phyloP scores from a whole-genome alignment of 805 yeast genomes.

The Metschnikowia arizonensis region DNA sequence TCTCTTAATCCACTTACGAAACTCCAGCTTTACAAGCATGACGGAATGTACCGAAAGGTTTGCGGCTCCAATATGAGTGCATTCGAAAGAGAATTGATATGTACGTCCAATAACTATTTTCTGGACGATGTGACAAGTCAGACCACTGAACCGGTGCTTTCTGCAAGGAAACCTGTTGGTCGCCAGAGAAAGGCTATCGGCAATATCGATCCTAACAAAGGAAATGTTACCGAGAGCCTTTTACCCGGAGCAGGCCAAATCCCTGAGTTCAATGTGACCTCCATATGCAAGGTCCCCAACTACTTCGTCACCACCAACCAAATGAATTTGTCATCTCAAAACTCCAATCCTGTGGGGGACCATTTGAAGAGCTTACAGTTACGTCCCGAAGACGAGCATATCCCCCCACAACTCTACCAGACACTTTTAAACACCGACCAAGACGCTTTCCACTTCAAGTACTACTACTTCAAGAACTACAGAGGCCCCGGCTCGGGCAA shows the following conservation, averaged over 20 bases:
- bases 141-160: constrained; percentile 4
- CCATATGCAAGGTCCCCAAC: constrained; percentile 41
- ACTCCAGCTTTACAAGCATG: constrained; percentile 34
- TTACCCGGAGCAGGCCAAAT: constrained; percentile 44
- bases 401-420: constrained; percentile 35
- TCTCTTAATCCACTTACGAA: constrained; percentile 32
- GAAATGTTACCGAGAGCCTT: constrained; percentile 38
- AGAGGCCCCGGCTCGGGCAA: constrained; percentile 46
- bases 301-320: constrained; percentile 34
- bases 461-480: constrained; percentile 37
- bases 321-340: constrained; percentile 21
- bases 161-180: constrained; percentile 24
- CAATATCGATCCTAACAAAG: constrained; percentile 35
- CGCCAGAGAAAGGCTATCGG: constrained; percentile 29
- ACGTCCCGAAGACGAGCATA: constrained; percentile 23
- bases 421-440: constrained; percentile 33
- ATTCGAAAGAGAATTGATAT: constrained; percentile 33
- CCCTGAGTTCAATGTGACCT: constrained; percentile 39
- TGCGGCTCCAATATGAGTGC: constrained; percentile 27
- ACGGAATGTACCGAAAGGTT: constrained; percentile 17
- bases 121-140: constrained; percentile 9
- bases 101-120: constrained; percentile 27
- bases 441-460: constrained; percentile 34
- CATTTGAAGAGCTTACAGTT: constrained; percentile 13
- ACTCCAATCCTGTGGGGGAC: constrained; percentile 12